Conservation (phyloP, 2,329 filamentous ascomycete species). For the Hypoxylon rubiginosum region DNA sequence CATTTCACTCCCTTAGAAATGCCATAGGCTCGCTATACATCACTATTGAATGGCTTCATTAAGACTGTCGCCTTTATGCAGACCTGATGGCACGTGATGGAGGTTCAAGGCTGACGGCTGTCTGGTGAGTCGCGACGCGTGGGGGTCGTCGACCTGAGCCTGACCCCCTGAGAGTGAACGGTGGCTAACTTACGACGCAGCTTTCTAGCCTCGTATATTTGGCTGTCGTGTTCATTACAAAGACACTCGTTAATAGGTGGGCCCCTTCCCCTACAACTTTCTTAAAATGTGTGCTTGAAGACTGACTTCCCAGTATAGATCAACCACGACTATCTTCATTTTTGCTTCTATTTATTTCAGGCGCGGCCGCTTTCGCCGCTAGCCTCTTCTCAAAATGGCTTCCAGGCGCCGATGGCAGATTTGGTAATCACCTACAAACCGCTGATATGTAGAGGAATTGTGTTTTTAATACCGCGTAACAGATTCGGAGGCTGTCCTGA, state of each 20-base stretch:
- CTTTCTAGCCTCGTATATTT: constrained; percentile 63
- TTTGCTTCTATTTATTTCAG: constrained; percentile 62
- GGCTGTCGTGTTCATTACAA: constrained; percentile 61
- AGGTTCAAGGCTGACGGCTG: constrained; percentile 52
- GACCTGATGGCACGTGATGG: constrained; percentile 51
- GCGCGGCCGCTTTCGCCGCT: constrained; percentile 56
- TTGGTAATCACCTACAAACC: constrained; percentile 51
- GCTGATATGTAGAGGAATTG: neutral
- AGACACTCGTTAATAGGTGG: constrained; percentile 64
- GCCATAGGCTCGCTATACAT: constrained; percentile 15
- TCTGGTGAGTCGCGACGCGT: constrained; percentile 52
- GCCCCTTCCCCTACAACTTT: constrained; percentile 10
- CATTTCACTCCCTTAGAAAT: constrained; percentile 24
- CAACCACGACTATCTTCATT: constrained; percentile 63
- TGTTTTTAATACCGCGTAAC: constrained; percentile 13
- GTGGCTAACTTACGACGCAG: constrained; percentile 49
- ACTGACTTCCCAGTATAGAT: constrained; percentile 54
- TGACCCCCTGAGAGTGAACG: constrained; percentile 10
- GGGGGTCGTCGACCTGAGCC: neutral
- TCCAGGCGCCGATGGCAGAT: constrained; percentile 62
- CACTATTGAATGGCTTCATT: constrained; percentile 38
- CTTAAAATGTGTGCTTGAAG: neutral
- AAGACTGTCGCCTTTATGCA: constrained; percentile 34
- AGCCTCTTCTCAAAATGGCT: constrained; percentile 62
- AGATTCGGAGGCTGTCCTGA: constrained; percentile 53